Evolutionary conservation across 495 filamentous ascomycete genomes (phyloP), one percentile per base, ranked within the genome.

Genomic region (Apiosordaria backusii): DNA sequence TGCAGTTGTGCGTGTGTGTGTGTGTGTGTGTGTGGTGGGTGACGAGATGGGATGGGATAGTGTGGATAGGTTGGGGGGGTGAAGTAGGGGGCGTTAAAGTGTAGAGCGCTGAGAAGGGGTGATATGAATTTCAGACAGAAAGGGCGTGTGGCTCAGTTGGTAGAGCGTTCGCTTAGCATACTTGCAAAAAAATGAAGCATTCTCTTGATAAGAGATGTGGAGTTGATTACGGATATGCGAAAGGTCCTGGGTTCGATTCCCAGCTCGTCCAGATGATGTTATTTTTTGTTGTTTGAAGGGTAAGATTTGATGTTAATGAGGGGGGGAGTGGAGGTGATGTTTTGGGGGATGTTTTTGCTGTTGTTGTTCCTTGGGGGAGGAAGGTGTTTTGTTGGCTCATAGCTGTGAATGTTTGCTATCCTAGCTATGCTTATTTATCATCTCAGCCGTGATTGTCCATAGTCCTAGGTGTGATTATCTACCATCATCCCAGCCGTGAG

Each of bases 161-260:
- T 67, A 63, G 54, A 67, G 65, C 65, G 65, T 63, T 67, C 61
- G 66, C 66, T 68, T 68, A 60, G 66, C 66, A 68, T 61, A 22
- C 18, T 55, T 22, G n/a, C 2, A 45, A 13, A 45, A 13, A 45
- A 18, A 45, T 45, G 13, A 45, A 45, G 13, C 6, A n/a, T n/a
- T 23, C 13, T 35, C 35, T 52, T 6, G 13, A 45, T 45, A 13
- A 10, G 35, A 45, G 35, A 45, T 7, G 35, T 45, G 35, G 35
- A 45, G 35, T 45, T 45, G 9, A 7, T 13, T 13, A 45, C 35
- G 16, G 4, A 6, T 61, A 53, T 67, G 65, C 65, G 66, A 64
- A 68, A 68, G 62, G 62, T 64, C 65, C 61, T 61, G 61, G 61
- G 66, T 68, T 61, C 57, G 61, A 68, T 68, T 68, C 66, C 61